Evolutionary conservation across 805 yeast species (phyloP), one percentile per base, ranked within the genome.

Genomic region (Kazachstania taianensis): DNA sequence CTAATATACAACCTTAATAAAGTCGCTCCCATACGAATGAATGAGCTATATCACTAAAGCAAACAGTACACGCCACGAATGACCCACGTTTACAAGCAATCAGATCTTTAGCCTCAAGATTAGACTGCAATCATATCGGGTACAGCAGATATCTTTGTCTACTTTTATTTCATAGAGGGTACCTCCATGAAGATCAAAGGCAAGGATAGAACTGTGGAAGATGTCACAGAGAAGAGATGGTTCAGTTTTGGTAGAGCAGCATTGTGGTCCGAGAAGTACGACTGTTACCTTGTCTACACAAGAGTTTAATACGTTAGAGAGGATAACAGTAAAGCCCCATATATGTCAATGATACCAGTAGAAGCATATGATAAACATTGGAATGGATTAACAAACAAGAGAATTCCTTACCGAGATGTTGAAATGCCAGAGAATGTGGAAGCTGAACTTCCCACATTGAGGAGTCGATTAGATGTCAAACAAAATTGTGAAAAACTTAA

Each of bases 321-420:
- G 10, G 28, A 12, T 10, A 41, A 42, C 5, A 37, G 22, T 18
- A 19, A 24, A 53, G 49, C 36, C 49, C 50, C 32, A 8, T 27
- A 26, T n/a, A 28, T 63, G 14, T 63, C 70, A 5, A 55, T 69
- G 20, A 43, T 65, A 5, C 60, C 69, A 47, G 62, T 62, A 6
- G 73, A 68, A 45, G 40, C 66, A 1, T 70, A 54, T 49, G 67
- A 68, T 44, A 47, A 59, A 23, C 49, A 65, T 23, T 70, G 73
- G 74, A 55, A 62, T 20, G 73, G 35, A 29, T 24, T 35, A n/a
- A 16, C 20, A 7, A 40, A 33, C 8, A 39, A 35, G 17, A 32
- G 20, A 18, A 48, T 62, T 28, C 47, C 61, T 41, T 59, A 49
- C 20, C 8, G 15, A 22, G 8, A 16, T 14, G 9, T 23, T 14